Evolutionary conservation across 306 rosid genomes (phyloP), one percentile per base, ranked within the genome.

Genomic region (Glycine tomentella): DNA sequence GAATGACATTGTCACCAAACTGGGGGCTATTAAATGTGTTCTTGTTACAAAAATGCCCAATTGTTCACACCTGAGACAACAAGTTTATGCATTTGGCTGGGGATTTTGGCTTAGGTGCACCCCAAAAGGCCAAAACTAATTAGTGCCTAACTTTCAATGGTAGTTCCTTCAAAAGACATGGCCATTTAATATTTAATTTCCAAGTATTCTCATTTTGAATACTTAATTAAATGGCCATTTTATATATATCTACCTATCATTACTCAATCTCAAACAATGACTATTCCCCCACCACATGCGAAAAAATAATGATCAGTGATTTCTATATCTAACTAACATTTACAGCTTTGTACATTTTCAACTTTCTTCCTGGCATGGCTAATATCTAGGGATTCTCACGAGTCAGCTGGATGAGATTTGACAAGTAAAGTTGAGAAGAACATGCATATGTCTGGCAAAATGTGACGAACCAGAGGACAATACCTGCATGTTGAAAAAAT

Each of bases 81-180:
- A 86, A 97, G 89, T 74, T 87, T 33, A 93, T 85, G 88, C 93
- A 91, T 68, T 81, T 88, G 4, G 91, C 81, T 87, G 3, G 91
- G 92, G 78, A 93, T 81, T 86, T 90, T 85, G 91, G 96, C 77
- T 93, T 97, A 4, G 87, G 82, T 46, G 87, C 86, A 44, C 98
- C 97, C 7, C 61, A 55, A 7, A 55, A 55, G 31, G 10, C 97
- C 94, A 34, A 93, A 93, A 79, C 98, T 90, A 65, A 95, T 87
- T n/a, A 95, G 77, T 42, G 90, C 86, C 97, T 98, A 95, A 65
- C 97, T 87, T 51, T 91, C 97, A 25, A 91, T 89, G 80, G 80
- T 25, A 25, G 31, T 1, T 25, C 31, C 31, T 25, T 25, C 31
- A 25, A 25, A 25, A 25, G 31, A 25, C 31, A 25, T 25, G 31